Percentiles rank a stretch among this genome's conserved stretches.
Conservation (phyloP, 306 rosid species). For the Castanea sativa region DNA sequence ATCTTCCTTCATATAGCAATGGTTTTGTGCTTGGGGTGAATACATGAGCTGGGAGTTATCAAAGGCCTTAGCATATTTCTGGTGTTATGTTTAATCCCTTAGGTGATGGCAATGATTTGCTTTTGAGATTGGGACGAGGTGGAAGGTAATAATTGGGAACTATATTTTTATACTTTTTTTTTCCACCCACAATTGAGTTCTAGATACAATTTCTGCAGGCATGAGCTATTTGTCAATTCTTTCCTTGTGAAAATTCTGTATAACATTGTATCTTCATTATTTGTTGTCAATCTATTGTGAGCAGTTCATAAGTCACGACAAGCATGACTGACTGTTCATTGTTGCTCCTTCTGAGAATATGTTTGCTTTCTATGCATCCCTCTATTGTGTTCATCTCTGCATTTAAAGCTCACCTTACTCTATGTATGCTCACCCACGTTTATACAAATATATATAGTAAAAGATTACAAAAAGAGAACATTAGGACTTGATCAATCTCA, state of each 20-base stretch:
- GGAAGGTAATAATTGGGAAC: not conserved
- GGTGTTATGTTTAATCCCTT: not conserved
- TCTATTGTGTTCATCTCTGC: not conserved
- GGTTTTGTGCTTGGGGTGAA: slow-evolving; percentile 63
- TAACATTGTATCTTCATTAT: not conserved
- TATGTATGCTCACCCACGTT: no score
- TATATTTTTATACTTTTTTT: not conserved
- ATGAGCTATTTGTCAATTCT: not conserved
- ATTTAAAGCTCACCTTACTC: not conserved
- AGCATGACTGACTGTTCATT: not conserved
- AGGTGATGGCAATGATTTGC: not conserved
- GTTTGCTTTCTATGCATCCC: not conserved
- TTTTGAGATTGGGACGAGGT: not conserved
- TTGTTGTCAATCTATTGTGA: not conserved
- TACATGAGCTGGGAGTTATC: slow-evolving; percentile 28
- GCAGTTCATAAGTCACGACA: not conserved
- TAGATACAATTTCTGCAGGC: not conserved
- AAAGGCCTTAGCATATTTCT: not conserved
- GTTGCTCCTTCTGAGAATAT: not conserved
- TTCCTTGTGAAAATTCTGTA: slow-evolving; percentile 9
- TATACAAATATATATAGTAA: not conserved
- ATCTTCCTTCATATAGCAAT: slow-evolving; percentile 63
- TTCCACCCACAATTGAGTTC: not conserved
- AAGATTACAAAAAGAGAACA: not conserved
- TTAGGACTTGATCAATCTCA: not conserved